phyloP scores from a whole-genome alignment of 768 basidiomycete genomes.

The Lenzites betulinus region DNA sequence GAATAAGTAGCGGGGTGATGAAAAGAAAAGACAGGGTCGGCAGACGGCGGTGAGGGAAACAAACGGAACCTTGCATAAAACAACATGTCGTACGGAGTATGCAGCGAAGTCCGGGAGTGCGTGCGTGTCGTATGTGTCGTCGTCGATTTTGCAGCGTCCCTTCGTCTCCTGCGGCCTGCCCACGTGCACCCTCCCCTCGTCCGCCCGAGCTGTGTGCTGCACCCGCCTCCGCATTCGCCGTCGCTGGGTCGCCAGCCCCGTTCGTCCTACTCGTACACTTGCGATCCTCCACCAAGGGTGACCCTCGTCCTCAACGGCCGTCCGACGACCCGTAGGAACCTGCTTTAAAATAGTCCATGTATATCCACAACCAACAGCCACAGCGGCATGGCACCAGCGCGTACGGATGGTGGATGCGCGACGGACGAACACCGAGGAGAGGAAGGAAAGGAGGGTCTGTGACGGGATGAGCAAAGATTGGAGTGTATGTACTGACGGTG shows the following conservation, averaged over 20 bases:
- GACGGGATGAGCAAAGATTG: slow-evolving; percentile 19
- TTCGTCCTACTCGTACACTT: slow-evolving; percentile 14
- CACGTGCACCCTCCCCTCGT: not conserved
- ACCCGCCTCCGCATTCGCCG: not conserved
- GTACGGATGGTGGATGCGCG: slow-evolving; percentile 5
- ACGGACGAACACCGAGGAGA: slow-evolving; percentile 19
- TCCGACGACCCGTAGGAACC: slow-evolving; percentile 9
- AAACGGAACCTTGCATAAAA: slow-evolving; percentile 12
- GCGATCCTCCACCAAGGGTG: slow-evolving; percentile 12
- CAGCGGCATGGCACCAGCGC: slow-evolving; percentile 14
- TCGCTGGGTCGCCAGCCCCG: not conserved
- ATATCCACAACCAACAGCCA: slow-evolving; percentile 21
- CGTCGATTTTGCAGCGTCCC: slow-evolving; percentile 18
- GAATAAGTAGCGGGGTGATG: slow-evolving; percentile 1
- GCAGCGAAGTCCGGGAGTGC: slow-evolving; percentile 15
- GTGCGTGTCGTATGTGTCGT: slow-evolving; percentile 18
- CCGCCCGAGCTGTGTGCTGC: not conserved
- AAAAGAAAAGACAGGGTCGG: no score
- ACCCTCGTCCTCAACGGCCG: slow-evolving; percentile 11
- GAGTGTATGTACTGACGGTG: slow-evolving; percentile 31
- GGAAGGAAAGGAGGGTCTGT: slow-evolving; percentile 15
- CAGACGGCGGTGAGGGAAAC: no score
- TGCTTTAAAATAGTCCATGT: slow-evolving; percentile 23
- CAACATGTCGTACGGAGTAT: slow-evolving; percentile 20
- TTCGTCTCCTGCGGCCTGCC: not conserved